A percentile compares a stretch with the other conserved stretches of the same genome.
Conservation (phyloP, 768 basidiomycete genomes). For the Arthromyces matolae region DNA sequence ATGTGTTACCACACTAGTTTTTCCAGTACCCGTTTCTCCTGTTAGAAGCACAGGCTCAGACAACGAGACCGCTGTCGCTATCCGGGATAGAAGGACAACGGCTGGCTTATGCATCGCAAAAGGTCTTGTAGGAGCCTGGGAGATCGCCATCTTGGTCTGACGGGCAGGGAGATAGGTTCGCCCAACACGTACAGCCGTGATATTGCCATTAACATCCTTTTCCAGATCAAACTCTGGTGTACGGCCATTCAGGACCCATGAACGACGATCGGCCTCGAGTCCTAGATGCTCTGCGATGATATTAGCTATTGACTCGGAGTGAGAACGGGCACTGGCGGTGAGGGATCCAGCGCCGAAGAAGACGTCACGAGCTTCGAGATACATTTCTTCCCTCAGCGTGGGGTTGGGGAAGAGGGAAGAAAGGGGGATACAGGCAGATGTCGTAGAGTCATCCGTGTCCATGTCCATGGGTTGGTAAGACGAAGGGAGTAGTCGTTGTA, state of each 20-base stretch:
- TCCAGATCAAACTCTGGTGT: conserved; percentile 66
- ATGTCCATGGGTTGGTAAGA: conserved; percentile 42
- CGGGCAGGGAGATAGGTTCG: conserved; percentile 55
- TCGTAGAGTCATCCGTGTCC: conserved; percentile 22
- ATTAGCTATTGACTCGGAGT: conserved; percentile 45
- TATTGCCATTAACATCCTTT: conserved; percentile 60
- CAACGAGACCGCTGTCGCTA: conserved; percentile 67
- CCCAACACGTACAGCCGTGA: conserved; percentile 57
- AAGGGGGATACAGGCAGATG: conserved; percentile 29
- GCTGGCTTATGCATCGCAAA: conserved; percentile 92
- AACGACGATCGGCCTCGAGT: conserved; percentile 63
- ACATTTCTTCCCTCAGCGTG: conserved; percentile 81
- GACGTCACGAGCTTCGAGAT: conserved; percentile 83
- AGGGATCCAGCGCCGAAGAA: conserved; percentile 77
- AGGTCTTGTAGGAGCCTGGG: conserved; percentile 42
- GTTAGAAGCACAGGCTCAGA: conserved; percentile 86
- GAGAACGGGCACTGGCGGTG: conserved; percentile 48
- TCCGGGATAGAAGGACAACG: conserved; percentile 70
- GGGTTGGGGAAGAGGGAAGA: conserved; percentile 63
- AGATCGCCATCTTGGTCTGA: conserved; percentile 32
- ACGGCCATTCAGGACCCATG: conserved; percentile 66
- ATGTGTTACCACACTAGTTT: conserved; percentile 89
- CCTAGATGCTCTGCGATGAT: conserved; percentile 61
- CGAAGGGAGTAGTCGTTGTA: conserved; percentile 57
- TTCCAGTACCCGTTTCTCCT: conserved; percentile 99